Percentiles rank a stretch among this genome's conserved stretches.
Conservation (phyloP, 441 rosid genomes). For the Jatropha multifida region DNA sequence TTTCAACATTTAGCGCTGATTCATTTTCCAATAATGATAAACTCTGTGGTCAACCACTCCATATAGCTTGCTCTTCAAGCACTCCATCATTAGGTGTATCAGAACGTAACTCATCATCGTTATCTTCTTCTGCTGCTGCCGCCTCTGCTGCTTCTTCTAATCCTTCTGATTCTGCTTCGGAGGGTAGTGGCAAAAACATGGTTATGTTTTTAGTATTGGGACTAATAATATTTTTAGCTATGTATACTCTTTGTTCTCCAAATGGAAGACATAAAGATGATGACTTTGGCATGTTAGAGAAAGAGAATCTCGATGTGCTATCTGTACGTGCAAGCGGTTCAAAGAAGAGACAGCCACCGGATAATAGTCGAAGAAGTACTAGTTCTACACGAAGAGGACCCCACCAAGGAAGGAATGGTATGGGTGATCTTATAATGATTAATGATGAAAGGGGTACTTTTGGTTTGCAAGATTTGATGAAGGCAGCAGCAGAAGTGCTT, state of each 20-base stretch:
- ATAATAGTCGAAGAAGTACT: conserved; percentile 30
- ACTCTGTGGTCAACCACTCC: conserved; percentile 60
- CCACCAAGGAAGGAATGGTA: conserved; percentile 23
- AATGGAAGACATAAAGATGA: conserved; percentile 29
- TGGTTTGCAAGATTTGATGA: conserved; percentile 85
- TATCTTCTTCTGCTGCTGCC: background rate
- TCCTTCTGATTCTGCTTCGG: background rate
- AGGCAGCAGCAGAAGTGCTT: conserved; percentile 86
- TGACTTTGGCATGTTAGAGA: conserved; percentile 46
- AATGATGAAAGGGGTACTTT: conserved; percentile 68
- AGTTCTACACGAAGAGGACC: conserved; percentile 25
- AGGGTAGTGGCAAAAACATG: conserved; percentile 10
- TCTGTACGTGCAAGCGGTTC: conserved; percentile 12
- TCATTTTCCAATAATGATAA: conserved; percentile 45
- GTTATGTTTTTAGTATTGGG: conserved; percentile 25
- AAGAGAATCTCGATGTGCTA: conserved; percentile 34
- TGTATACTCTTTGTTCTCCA: conserved; percentile 21
- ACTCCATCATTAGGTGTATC: background rate
- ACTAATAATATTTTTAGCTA: conserved; percentile 30
- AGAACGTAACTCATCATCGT: background rate
- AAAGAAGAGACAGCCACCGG: conserved; percentile 15
- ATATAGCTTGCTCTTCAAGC: conserved; percentile 32
- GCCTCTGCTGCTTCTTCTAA: background rate
- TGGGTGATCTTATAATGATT: conserved; percentile 63
- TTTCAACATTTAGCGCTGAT: conserved; percentile 31